These are phyloP conservation scores for Leptoxyphium fumago DNA, from an alignment of 2,329 filamentous ascomycete genomes.

Conservation along the genomic window DNA sequence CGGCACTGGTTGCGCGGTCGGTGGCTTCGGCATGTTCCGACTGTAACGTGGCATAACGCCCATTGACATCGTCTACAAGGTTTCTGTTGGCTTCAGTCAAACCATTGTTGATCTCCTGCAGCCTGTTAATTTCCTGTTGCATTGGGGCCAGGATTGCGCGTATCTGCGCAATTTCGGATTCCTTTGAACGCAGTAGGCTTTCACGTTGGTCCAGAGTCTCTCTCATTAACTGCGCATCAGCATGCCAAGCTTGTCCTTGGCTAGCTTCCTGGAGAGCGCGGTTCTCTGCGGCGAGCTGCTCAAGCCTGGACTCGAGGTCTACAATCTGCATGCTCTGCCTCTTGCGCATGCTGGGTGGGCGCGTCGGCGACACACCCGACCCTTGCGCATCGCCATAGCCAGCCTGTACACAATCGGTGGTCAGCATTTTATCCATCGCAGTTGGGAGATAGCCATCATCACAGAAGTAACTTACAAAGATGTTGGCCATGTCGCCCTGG, in stretches of 20 bases:
- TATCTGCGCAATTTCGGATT: slow-evolving; percentile 65
- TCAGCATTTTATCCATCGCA: background rate
- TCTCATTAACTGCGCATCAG: slow-evolving; percentile 32
- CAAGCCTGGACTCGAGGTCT: slow-evolving; percentile 74
- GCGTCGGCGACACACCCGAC: slow-evolving; percentile 78
- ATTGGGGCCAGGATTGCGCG: slow-evolving; percentile 65
- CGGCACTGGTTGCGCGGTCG: slow-evolving; percentile 39
- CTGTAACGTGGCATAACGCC: slow-evolving; percentile 54
- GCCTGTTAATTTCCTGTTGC: slow-evolving; percentile 64
- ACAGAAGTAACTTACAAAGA: slow-evolving; percentile 61
- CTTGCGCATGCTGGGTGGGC: slow-evolving; percentile 89
- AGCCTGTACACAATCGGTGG: slow-evolving; percentile 46
- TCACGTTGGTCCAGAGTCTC: slow-evolving; percentile 50
- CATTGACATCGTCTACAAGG: slow-evolving; percentile 60
- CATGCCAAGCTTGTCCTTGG: slow-evolving; percentile 31
- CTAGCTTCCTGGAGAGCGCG: slow-evolving; percentile 55
- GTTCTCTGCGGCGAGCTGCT: slow-evolving; percentile 77
- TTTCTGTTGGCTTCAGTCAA: slow-evolving; percentile 64
- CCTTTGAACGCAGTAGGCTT: slow-evolving; percentile 61
- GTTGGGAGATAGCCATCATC: background rate
- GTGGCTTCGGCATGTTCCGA: slow-evolving; percentile 44
- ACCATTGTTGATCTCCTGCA: slow-evolving; percentile 70
- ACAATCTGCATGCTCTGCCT: slow-evolving; percentile 92
- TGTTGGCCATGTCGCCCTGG: slow-evolving; percentile 75
- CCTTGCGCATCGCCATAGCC: slow-evolving; percentile 82